Conservation (phyloP, 257 asterid genomes). For the Solanum bulbocastanum region DNA sequence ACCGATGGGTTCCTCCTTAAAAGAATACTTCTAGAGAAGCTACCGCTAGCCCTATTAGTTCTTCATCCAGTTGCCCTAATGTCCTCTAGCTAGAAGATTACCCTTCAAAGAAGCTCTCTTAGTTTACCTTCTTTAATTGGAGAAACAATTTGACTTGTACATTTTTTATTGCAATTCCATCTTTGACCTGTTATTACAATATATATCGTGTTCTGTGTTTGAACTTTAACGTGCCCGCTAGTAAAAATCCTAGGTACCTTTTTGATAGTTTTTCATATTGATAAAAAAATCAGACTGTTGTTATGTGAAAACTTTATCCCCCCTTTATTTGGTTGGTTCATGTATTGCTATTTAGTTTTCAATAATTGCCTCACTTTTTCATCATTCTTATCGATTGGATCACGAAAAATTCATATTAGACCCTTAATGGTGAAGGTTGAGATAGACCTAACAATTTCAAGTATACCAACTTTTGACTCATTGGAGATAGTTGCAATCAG, state of each 20-base stretch:
- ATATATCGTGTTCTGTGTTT: neutral
- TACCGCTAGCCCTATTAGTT: neutral
- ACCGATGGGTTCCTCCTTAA: too few relatives aligned
- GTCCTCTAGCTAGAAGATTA: neutral
- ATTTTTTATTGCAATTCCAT: neutral
- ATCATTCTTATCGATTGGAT: slow-evolving; percentile 33
- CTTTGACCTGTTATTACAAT: neutral
- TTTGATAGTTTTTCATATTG: neutral
- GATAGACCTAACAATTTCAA: slow-evolving; percentile 20
- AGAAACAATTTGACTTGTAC: neutral
- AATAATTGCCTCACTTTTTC: neutral
- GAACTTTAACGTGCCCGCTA: neutral
- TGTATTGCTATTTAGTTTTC: neutral
- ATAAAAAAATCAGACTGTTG: neutral
- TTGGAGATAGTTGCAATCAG: slow-evolving; percentile 57
- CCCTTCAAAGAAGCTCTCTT: neutral
- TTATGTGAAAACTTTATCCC: neutral
- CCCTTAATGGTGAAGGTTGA: slow-evolving; percentile 79
- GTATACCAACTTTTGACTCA: slow-evolving; percentile 36
- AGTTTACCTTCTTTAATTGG: neutral
- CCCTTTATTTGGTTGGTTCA: neutral
- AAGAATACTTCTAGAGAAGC: neutral
- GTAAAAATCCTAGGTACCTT: neutral
- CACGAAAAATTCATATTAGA: slow-evolving; percentile 60
- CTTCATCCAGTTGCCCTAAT: neutral